Evolutionary conservation across 1,284 basidiomycete species (phyloP), one percentile per base, ranked within the genome.

Genomic region (Inonotus hispidus): DNA sequence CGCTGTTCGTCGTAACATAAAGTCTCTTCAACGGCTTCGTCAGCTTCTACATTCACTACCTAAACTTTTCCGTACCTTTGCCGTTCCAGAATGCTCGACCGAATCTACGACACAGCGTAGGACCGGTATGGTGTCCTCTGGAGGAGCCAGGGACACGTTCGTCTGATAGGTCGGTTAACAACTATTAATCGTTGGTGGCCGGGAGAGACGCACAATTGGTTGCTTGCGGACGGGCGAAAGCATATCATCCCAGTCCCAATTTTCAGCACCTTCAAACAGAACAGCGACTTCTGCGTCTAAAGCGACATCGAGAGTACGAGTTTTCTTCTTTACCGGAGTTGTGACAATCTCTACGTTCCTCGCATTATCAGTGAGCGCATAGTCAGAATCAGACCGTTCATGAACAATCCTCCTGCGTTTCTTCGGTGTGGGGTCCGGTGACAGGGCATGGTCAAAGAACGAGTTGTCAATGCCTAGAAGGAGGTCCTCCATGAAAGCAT

Each of bases 171-270:
- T 13, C 25, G 27, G 10, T 21, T 45, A 21, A 47, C 41, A 41
- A 25, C 27, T 10, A 21, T 43, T 21, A 4, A 13, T 21, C 6
- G 58, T 35, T 41, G n/a, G 13, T 10, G 45, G 32, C 13, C 19
- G 29, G 19, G 13, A 57, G 21, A 56, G 11, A 25, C 55, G 25
- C 21, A 57, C 62, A n/a, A 10, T 27, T 29, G 45, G 46, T 32
- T 59, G 49, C 19, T 50, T 29, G 23, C 29, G 29, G 6, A 41
- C 57, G 16, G 61, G 45, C 41, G 47, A 56, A 67, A 71, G 59
- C 37, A 80, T 75, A 60, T 77, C 79, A 38, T 78, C 72, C 77
- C 82, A 79, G 61, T 84, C 80, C 83, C 80, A 81, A 29, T 74
- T 73, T 56, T 84, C 83, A 0, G 80, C 81, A 1, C 82, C 84